These are phyloP conservation scores for Somion occarium DNA, from an alignment of 1,284 basidiomycete species.

Conservation along the genomic window DNA sequence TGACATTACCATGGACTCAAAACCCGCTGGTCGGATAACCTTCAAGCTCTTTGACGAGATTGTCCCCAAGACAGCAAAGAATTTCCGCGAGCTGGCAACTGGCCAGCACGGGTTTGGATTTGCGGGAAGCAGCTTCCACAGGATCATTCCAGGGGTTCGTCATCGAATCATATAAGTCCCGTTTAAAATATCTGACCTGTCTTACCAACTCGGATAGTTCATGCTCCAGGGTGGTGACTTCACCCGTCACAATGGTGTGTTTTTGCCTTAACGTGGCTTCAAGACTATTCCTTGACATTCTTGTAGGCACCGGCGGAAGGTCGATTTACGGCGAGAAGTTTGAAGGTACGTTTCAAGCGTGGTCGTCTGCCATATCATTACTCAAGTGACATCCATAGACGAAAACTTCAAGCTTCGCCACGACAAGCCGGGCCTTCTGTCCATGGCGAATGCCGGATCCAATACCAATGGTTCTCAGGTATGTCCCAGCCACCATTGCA, in stretches of 20 bases:
- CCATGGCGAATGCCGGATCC: slow-evolving; percentile 83
- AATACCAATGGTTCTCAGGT: slow-evolving; percentile 75
- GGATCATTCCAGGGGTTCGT: slow-evolving; percentile 67
- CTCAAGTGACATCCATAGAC: slow-evolving; percentile 39
- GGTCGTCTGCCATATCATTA: background rate
- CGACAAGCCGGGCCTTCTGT: slow-evolving; percentile 75
- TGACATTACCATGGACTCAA: slow-evolving; percentile 71
- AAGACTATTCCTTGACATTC: background rate
- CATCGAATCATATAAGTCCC: background rate
- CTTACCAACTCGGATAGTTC: slow-evolving; percentile 41
- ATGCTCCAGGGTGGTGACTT: slow-evolving; percentile 87
- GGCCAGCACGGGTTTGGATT: slow-evolving; percentile 77
- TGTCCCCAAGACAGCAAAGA: slow-evolving; percentile 73
- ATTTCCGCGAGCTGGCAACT: slow-evolving; percentile 74
- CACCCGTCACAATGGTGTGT: slow-evolving; percentile 63
- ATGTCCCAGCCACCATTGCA: slow-evolving; percentile 9
- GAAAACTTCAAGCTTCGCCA: slow-evolving; percentile 87
- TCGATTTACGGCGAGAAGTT: slow-evolving; percentile 90
- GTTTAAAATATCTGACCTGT: background rate
- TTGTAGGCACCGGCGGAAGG: slow-evolving; percentile 63
- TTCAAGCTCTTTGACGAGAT: slow-evolving; percentile 68
- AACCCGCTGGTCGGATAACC: slow-evolving; percentile 69
- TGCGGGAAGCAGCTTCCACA: slow-evolving; percentile 72
- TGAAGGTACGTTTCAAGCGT: slow-evolving; percentile 36
- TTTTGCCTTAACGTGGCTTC: background rate